Evolutionary conservation across 2,329 filamentous ascomycete species (phyloP).

Genomic region (Fusarium subtropicale): DNA sequence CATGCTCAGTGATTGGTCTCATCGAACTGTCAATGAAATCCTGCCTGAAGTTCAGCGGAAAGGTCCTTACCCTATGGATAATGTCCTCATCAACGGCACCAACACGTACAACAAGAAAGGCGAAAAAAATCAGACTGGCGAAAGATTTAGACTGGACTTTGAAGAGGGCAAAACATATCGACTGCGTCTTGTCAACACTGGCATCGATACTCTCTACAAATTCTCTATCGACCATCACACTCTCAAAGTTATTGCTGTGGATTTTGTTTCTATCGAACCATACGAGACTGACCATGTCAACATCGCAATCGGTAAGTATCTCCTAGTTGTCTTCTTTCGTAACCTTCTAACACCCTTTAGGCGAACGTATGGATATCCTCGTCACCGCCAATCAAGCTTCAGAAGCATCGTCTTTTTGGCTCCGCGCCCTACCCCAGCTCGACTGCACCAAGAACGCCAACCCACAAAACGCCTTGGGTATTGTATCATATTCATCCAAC

Average conservation of each 20-base stretch:
- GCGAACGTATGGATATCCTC: slow-evolving; percentile 61
- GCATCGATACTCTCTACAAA: slow-evolving; percentile 58
- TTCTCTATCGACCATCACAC: slow-evolving; percentile 68
- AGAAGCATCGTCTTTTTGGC: slow-evolving; percentile 58
- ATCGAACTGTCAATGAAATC: slow-evolving; percentile 56
- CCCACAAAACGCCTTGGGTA: slow-evolving; percentile 59
- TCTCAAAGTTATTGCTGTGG: slow-evolving; percentile 67
- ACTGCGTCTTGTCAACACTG: slow-evolving; percentile 62
- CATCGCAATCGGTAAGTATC: slow-evolving; percentile 57
- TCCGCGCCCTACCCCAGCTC: slow-evolving; percentile 59
- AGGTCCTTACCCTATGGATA: slow-evolving; percentile 53
- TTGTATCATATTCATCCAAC: slow-evolving; percentile 57
- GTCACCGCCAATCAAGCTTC: slow-evolving; percentile 56
- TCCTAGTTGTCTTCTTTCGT: background rate
- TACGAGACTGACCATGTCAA: slow-evolving; percentile 64
- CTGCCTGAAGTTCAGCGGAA: slow-evolving; percentile 37
- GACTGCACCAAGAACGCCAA: slow-evolving; percentile 57
- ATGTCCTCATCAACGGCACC: slow-evolving; percentile 60
- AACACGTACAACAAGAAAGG: slow-evolving; percentile 49
- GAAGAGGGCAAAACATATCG: slow-evolving; percentile 58
- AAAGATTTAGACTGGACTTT: slow-evolving; percentile 55
- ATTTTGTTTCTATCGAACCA: slow-evolving; percentile 68
- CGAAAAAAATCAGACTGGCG: slow-evolving; percentile 45
- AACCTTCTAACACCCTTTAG: slow-evolving; percentile 49
- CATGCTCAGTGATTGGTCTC: slow-evolving; percentile 70